Evolutionary conservation across 208 protist genomes (phyloP).

Genomic region (Wallacemonas collosoma): DNA sequence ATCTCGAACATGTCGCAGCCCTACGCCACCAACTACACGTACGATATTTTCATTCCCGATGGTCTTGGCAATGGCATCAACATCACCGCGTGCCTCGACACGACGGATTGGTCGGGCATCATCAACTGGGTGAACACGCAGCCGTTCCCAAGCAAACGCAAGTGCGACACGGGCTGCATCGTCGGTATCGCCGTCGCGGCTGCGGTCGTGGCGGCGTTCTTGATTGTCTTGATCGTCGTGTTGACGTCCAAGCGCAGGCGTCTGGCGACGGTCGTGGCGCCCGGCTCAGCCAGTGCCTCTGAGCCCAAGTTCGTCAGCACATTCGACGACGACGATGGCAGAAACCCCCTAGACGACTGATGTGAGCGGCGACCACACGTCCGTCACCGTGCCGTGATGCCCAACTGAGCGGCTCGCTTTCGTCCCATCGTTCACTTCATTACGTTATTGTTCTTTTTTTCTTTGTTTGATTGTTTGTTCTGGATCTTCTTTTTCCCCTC

Average conservation of each 20-base stretch:
- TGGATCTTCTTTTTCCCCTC: conserved; percentile 12
- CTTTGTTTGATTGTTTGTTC: conserved; percentile 11
- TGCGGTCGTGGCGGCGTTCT: conserved; percentile 52
- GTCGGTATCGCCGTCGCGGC: conserved; percentile 64
- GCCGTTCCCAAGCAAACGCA: neutral
- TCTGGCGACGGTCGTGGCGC: conserved; percentile 68
- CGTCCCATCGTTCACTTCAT: conserved; percentile 12
- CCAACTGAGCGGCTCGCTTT: neutral
- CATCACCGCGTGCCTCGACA: conserved; percentile 42
- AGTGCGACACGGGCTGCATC: conserved; percentile 71
- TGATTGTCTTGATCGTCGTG: conserved; percentile 64
- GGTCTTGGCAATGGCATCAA: conserved; percentile 37
- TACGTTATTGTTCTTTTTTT: neutral
- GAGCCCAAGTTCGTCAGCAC: conserved; percentile 60
- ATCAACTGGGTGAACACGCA: conserved; percentile 25
- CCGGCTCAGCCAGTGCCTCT: conserved; percentile 18
- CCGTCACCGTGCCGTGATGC: neutral
- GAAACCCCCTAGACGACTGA: conserved; percentile 32
- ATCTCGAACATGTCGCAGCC: conserved; percentile 56
- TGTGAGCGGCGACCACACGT: neutral
- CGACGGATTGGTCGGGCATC: conserved; percentile 41
- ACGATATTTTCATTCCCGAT: conserved; percentile 50
- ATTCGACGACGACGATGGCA: conserved; percentile 31
- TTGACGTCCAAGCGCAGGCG: conserved; percentile 73
- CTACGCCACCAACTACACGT: conserved; percentile 27